Evolutionary conservation across 805 yeast species (phyloP), one percentile per base, ranked within the genome.

Genomic region (Cyberlindnera nakhonratchasimensis): DNA sequence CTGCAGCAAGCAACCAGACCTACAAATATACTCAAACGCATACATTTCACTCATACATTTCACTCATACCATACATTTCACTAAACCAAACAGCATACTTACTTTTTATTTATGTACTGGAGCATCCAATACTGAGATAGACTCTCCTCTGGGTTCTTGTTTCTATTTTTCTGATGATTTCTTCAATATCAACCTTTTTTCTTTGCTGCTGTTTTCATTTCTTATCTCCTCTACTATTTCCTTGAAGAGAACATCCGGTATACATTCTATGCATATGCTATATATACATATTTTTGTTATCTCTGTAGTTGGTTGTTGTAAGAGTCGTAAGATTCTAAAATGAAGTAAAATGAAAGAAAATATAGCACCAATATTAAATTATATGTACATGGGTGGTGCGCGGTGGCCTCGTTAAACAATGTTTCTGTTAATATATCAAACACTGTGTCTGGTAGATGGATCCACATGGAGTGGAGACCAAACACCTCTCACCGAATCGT

Each of bases 391-490:
- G 29, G 26, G 28, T 22, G n/a, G 16, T 20, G 7, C 16, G 28
- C n/a, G 28, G 10, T 33, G 30, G 30, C n/a, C 18, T 22, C 28
- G 28, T 33, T 9, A 22, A 23, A 8, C 8, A 11, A 8, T 23
- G 10, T 23, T 14, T 14, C 7, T 13, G 36, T 12, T 13, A 6
- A 18, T 19, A n/a, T 7, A 18, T 32, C 29, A 51, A 5, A 52
- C 50, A 31, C 66, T 71, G 61, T 67, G 70, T 58, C 82, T 71
- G 46, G 60, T 67, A 29, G 64, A 61, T 48, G 76, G 72, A 42
- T 73, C 77, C 38, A 76, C 82, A 59, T 90, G 96, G 70, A 91
- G 72, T 45, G 99, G 99, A 34, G 97, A 89, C 99, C 99, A 93
- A 37, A 93, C 74, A 58, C 99, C 99, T 73, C 99, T 84, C 14